Percentiles rank a stretch among this genome's conserved stretches.
Evolutionary conservation across 2,329 filamentous ascomycete species (phyloP).

Genomic region (Pleomassaria siparia): DNA sequence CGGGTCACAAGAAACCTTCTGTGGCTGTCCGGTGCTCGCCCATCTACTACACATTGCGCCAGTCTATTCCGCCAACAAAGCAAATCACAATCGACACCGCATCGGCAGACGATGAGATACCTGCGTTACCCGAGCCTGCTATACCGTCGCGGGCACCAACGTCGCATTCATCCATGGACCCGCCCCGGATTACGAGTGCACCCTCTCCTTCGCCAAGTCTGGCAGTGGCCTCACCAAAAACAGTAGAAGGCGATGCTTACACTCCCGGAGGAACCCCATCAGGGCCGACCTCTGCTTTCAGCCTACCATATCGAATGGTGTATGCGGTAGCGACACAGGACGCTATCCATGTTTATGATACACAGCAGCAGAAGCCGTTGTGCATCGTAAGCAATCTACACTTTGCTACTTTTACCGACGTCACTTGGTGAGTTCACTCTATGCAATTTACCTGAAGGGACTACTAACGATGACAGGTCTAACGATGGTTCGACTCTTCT

Average conservation of each 20-base stretch:
- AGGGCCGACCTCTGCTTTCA: conserved; percentile 66
- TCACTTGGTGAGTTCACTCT: conserved; percentile 73
- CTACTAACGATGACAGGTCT: conserved; percentile 59
- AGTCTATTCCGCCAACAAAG: conserved; percentile 67
- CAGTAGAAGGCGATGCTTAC: conserved; percentile 52
- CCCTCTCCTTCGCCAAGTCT: conserved; percentile 53
- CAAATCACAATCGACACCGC: conserved; percentile 95
- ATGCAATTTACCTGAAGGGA: neutral
- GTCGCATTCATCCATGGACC: conserved; percentile 74
- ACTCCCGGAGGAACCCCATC: conserved; percentile 56
- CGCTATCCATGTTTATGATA: conserved; percentile 92
- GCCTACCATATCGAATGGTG: conserved; percentile 86
- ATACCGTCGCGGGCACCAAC: conserved; percentile 58
- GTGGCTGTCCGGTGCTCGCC: conserved; percentile 95
- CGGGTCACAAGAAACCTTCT: conserved; percentile 96
- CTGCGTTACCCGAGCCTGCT: conserved; percentile 79
- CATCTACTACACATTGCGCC: conserved; percentile 78
- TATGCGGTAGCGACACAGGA: conserved; percentile 98
- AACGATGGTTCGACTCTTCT: conserved; percentile 76
- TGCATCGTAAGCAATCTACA: conserved; percentile 96
- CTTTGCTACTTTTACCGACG: conserved; percentile 94
- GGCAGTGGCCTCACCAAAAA: conserved; percentile 56
- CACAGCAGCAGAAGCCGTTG: conserved; percentile 90
- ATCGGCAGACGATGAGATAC: conserved; percentile 79
- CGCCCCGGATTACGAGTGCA: conserved; percentile 66